A percentile compares a stretch with the other conserved stretches of the same genome.
phyloP scores from a whole-genome alignment of 2,329 filamentous ascomycete genomes.

The Pyricularia grisea region DNA sequence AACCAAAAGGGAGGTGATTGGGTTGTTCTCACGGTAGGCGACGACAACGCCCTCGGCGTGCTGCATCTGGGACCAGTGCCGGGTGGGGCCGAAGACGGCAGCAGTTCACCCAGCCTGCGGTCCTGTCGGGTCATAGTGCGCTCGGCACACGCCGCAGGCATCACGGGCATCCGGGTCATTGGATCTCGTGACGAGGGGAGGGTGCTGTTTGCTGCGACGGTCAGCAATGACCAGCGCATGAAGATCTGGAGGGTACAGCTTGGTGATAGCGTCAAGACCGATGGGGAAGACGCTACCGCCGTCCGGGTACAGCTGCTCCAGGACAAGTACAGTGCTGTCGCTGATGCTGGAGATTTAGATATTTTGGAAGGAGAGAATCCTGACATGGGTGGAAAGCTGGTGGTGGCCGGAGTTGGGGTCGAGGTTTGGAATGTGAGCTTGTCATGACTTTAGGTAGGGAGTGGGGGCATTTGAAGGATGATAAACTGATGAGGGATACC shows the following conservation, averaged over 20 bases:
- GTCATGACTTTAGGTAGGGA: background rate
- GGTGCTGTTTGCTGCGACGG: slow-evolving; percentile 6
- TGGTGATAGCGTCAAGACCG: slow-evolving; percentile 10
- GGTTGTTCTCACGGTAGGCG: slow-evolving; percentile 67
- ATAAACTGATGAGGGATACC: background rate
- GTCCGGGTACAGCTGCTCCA: slow-evolving; percentile 29
- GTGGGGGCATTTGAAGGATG: background rate
- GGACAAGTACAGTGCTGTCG: slow-evolving; percentile 48
- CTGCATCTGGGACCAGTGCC: slow-evolving; percentile 27
- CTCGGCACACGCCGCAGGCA: slow-evolving; percentile 59
- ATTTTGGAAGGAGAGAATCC: slow-evolving; percentile 17
- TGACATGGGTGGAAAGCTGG: slow-evolving; percentile 15
- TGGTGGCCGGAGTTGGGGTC: slow-evolving; percentile 36
- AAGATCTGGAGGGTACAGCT: slow-evolving; percentile 38
- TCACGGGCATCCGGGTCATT: slow-evolving; percentile 47
- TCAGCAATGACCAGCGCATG: slow-evolving; percentile 52
- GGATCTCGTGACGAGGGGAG: background rate
- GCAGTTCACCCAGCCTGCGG: background rate
- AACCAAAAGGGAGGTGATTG: slow-evolving; percentile 14
- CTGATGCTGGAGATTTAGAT: slow-evolving; percentile 46
- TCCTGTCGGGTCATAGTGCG: background rate
- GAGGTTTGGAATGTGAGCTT: slow-evolving; percentile 27
- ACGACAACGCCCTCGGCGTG: slow-evolving; percentile 73
- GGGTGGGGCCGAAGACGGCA: background rate
- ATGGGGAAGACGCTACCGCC: slow-evolving; percentile 2